A percentile compares a stretch with the other conserved stretches of the same genome.
phyloP scores from a whole-genome alignment of 257 asterid species.

The Lavandula angustifolia region DNA sequence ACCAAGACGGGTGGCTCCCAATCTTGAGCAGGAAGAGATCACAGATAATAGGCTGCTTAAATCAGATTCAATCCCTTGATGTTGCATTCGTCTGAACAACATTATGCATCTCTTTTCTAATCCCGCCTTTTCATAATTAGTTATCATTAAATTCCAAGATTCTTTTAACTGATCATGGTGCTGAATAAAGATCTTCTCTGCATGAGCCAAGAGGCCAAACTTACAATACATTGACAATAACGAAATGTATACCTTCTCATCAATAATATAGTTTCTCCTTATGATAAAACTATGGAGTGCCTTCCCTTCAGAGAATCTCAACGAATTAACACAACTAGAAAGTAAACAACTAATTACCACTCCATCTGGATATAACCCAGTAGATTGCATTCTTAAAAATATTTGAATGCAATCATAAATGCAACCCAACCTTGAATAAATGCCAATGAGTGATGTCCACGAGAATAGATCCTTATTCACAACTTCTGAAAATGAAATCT shows the following conservation, averaged over 20 bases:
- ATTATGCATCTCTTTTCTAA: constrained; percentile 50
- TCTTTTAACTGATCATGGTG: constrained; percentile 43
- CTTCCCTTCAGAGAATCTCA: constrained; percentile 51
- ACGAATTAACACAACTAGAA: constrained; percentile 47
- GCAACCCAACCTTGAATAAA: constrained; percentile 49
- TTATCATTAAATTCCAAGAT: constrained; percentile 60
- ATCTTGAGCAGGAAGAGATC: constrained; percentile 60
- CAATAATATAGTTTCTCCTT: constrained; percentile 48
- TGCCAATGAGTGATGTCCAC: constrained; percentile 62
- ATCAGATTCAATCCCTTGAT: constrained; percentile 45
- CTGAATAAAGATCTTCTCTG: constrained; percentile 50
- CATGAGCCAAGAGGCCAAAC: constrained; percentile 47
- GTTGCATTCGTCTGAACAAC: constrained; percentile 64
- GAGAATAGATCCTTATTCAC: constrained; percentile 59
- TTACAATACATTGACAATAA: constrained; percentile 74
- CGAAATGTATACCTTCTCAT: constrained; percentile 42
- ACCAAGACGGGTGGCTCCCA: constrained; percentile 48
- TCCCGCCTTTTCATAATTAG: constrained; percentile 63
- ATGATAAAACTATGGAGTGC: constrained; percentile 67
- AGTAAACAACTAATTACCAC: constrained; percentile 62
- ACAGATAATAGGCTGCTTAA: constrained; percentile 51
- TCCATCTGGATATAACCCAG: constrained; percentile 63
- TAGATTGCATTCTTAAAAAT: constrained; percentile 52
- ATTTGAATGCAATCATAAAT: constrained; percentile 43
- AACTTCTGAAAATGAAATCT: constrained; percentile 54